phyloP scores from a whole-genome alignment of 805 yeast genomes.

The Pichia ethanolica region DNA sequence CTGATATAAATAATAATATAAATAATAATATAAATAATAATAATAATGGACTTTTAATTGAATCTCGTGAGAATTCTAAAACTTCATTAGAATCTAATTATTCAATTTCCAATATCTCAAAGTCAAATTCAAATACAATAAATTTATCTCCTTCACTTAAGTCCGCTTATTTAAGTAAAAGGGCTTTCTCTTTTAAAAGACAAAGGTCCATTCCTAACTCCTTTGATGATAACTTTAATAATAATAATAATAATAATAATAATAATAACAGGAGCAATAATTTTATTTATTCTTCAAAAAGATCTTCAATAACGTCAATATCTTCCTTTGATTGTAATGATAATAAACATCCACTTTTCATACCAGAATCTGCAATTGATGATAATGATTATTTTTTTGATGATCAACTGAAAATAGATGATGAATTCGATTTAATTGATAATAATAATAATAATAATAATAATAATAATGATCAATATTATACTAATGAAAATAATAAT shows the following conservation, averaged over 20 bases:
- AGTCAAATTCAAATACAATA: not conserved
- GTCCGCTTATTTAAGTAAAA: constrained; percentile 4
- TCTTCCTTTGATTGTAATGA: not conserved
- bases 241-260: not conserved
- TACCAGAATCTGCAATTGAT: not conserved
- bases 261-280: no score
- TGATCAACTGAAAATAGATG: no score
- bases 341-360: not conserved
- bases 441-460: no score
- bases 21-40: no score
- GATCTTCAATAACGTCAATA: not conserved
- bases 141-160: constrained; percentile 5
- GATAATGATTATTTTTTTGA: no score
- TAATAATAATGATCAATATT: no score
- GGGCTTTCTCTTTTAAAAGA: constrained; percentile 3
- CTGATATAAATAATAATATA: not conserved
- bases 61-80: not conserved
- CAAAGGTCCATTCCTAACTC: not conserved
- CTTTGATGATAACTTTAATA: not conserved
- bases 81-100: not conserved
- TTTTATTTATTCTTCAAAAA: not conserved
- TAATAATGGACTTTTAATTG: not conserved
- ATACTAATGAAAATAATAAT: no score
- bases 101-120: not conserved
- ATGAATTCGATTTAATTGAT: not conserved